Base-by-base conservation (phyloP, 1,284 basidiomycete species). In the Malassezia vespertilionis region DNA sequence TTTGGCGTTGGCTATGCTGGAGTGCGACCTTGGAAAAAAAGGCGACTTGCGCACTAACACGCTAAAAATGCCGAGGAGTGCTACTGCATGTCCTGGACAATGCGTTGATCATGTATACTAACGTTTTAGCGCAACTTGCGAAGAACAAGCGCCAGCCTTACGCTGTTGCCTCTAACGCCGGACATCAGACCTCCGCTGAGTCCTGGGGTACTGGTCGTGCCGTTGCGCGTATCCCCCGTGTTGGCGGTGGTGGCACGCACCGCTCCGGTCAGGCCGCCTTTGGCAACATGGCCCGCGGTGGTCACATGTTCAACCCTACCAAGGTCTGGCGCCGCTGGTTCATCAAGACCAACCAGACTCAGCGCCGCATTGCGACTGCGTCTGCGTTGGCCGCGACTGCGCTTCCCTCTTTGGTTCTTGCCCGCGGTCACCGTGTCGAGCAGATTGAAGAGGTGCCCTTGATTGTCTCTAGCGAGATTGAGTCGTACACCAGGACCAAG, bases 161-260 rank as follows among this genome's bases (percentile, higher is more conserved):
- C 77, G 79, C 90, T 69, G 93, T 97, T 71, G 85, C 83, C 74
- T 84, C 84, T 77, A 93, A 95, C 77, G 93, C 93, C 60, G 93
- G 93, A 71, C 88, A 96, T 79, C 91, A 99, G 77, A 97, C 93
- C 69, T 87, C 83, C 58, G 91, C 91, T 60, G 88, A 91, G 75
- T 97, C 93, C 42, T 99, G 91, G 91, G 91, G 91, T 78, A 99
- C 91, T 65, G 91, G 91, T 84, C 89, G 93, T 77, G 93, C 93
- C 67, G 91, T 99, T 61, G 93, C 91, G 39, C 91, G 91, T 91
- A 97, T 97, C 74, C 93, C 93, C 75, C 91, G 93, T 87, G 91
- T 97, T 59, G 88, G 88, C 73, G 91, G 93, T 75, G 85, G 87
- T 74, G 93, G 91, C 77, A 97, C 93, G 63, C 87, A 91, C 79